Percentiles rank a stretch among this genome's conserved stretches.
Evolutionary conservation across 192 early-diverging fungal species (phyloP).

Genomic region (Coemansia sp.): DNA sequence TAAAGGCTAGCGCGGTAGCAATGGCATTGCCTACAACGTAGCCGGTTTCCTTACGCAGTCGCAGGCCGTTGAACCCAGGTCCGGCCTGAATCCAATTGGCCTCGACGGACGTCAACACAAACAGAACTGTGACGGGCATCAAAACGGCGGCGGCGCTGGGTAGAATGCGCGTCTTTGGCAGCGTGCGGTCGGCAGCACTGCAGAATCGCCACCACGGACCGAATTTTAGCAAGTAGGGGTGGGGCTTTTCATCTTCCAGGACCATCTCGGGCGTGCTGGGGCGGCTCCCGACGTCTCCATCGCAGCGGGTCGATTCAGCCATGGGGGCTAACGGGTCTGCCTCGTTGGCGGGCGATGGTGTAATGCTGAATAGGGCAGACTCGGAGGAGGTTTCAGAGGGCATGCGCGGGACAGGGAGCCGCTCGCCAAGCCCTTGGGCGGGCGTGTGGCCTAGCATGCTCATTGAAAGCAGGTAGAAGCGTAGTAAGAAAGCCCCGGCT

Average conservation of each 20-base stretch:
- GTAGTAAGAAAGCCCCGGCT: background rate
- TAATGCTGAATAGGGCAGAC: background rate
- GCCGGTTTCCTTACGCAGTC: slow-evolving; percentile 33
- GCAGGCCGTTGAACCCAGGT: slow-evolving; percentile 24
- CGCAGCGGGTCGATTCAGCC: background rate
- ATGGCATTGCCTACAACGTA: slow-evolving; percentile 47
- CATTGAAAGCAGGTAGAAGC: background rate
- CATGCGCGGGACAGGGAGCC: background rate
- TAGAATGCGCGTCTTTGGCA: slow-evolving; percentile 37
- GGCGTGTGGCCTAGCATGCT: background rate
- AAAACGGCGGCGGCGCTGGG: slow-evolving; percentile 39
- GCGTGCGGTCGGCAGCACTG: slow-evolving; percentile 24
- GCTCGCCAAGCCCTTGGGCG: background rate
- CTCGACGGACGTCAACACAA: slow-evolving; percentile 50
- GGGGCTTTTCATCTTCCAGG: slow-evolving; percentile 14
- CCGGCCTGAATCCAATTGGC: slow-evolving; percentile 44
- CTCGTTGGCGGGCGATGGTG: background rate
- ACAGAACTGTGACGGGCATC: slow-evolving; percentile 41
- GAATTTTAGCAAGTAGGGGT: slow-evolving; percentile 17
- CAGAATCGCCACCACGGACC: slow-evolving; percentile 41
- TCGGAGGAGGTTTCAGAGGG: background rate
- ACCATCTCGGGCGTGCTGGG: background rate
- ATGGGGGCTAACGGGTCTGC: background rate
- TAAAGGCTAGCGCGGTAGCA: slow-evolving; percentile 42
- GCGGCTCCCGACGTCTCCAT: slow-evolving; percentile 3